Evolutionary conservation across 2,329 filamentous ascomycete genomes (phyloP), one percentile per base, ranked within the genome.

Genomic region (Paraphaeosphaeria minitans): DNA sequence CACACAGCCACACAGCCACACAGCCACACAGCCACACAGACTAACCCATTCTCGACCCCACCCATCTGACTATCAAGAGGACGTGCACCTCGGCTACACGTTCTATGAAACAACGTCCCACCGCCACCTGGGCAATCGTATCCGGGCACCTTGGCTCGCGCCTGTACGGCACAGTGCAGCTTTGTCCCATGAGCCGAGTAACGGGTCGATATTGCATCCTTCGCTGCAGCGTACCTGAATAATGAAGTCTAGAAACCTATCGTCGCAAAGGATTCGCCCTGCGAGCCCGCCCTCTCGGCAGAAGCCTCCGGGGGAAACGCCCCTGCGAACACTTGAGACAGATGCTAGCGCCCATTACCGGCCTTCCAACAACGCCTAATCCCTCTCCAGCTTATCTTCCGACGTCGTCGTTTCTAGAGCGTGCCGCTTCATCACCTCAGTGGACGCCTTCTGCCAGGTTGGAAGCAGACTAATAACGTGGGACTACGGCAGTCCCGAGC

Each of bases 311-410:
- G 24, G 47, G 47, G 47, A 37, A 37, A 49, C 43, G 14, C 22
- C 31, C 37, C 10, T 22, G 9, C 37, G 37, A 43, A 43, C 37
- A 43, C n/a, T 42, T 21, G 50, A 53, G 37, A 53, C 50, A 43
- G 16, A 42, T n/a, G 29, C 35, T 37, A 21, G 7, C 47, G 31
- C 31, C 29, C 31, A 21, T 21, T 19, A 5, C 37, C 37, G 19
- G 37, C 37, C 49, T n/a, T 41, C 35, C 14, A 51, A 22, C 35
- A 37, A 37, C 49, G 49, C 24, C 50, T 53, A 53, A 29, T 42
- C 37, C 50, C 50, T 53, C 50, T 53, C 42, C 33, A 31, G 50
- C 22, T 42, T 22, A 12, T 42, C 3, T 19, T 2, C 49, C 49
- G 49, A 31, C 37, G 19, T 53, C 35, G 50, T 53, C 27, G 50